Evolutionary conservation across 805 yeast species (phyloP).

Genomic region (Pachysolen tannophilus): DNA sequence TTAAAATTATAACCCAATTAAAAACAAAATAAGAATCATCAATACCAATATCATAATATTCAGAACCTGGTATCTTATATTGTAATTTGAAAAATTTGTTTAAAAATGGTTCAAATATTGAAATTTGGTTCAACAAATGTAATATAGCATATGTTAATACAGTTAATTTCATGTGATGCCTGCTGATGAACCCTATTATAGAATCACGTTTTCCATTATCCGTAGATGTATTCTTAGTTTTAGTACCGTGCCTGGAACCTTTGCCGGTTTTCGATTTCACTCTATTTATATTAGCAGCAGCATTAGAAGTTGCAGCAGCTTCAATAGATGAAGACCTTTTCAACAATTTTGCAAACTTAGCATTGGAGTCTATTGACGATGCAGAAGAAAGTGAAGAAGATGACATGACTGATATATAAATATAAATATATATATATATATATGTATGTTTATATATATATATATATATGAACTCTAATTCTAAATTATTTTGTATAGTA

Average conservation of each 20-base stretch:
- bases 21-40: conserved; percentile 49
- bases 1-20: conserved; percentile 45
- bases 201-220: neutral
- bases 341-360: no score
- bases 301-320: no score
- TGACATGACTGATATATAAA: neutral
- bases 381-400: neutral
- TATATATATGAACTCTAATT: no score
- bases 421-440: neutral
- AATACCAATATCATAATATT: conserved; percentile 44
- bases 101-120: conserved; percentile 21
- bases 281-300: no score
- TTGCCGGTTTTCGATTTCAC: conserved; percentile 8
- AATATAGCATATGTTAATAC: conserved; percentile 12
- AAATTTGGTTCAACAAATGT: conserved; percentile 14
- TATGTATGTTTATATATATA: no score
- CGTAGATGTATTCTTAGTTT: conserved; percentile 3
- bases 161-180: conserved; percentile 10
- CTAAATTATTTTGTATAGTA: no score
- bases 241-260: neutral
- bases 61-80: conserved; percentile 21
- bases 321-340: no score
- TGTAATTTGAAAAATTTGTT: conserved; percentile 33
- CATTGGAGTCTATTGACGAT: no score
- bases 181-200: neutral